These are phyloP conservation scores for Fusarium subglutinans DNA, from an alignment of 2,329 filamentous ascomycete genomes.

Conservation along the genomic window DNA sequence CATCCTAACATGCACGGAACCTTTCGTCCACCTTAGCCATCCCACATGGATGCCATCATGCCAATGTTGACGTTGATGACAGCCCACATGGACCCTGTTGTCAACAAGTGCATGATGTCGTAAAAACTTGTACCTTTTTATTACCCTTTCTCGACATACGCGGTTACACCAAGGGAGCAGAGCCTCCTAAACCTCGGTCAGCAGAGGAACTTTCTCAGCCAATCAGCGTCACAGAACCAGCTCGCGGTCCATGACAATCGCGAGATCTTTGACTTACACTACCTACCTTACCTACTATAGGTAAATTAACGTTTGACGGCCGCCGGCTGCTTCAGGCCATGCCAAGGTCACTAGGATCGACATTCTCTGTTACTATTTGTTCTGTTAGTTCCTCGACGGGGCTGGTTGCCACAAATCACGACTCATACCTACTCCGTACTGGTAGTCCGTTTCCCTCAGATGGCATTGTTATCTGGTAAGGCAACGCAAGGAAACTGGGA, in stretches of 20 bases:
- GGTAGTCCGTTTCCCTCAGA: neutral
- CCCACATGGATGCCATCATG: neutral
- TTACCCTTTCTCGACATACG: neutral
- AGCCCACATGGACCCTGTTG: neutral
- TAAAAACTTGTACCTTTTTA: neutral
- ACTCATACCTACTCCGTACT: neutral
- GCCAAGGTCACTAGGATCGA: neutral
- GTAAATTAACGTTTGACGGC: neutral
- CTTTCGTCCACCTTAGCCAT: conserved; percentile 3
- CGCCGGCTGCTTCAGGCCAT: neutral
- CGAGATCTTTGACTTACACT: neutral
- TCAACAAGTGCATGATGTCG: neutral
- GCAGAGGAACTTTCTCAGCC: conserved; percentile 45
- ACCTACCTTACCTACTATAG: neutral
- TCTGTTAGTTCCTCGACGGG: conserved; percentile 4
- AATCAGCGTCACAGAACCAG: conserved; percentile 31
- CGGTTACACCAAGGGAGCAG: neutral
- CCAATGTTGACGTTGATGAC: neutral
- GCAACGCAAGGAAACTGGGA: neutral
- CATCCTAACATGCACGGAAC: conserved; percentile 21
- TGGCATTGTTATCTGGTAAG: neutral
- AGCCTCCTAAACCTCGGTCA: conserved; percentile 5
- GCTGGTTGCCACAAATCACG: neutral
- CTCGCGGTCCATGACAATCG: neutral
- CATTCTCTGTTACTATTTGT: conserved; percentile 14